These are phyloP conservation scores for Gynostemma pentaphyllum DNA, from an alignment of 306 rosid genomes.

Conservation along the genomic window DNA sequence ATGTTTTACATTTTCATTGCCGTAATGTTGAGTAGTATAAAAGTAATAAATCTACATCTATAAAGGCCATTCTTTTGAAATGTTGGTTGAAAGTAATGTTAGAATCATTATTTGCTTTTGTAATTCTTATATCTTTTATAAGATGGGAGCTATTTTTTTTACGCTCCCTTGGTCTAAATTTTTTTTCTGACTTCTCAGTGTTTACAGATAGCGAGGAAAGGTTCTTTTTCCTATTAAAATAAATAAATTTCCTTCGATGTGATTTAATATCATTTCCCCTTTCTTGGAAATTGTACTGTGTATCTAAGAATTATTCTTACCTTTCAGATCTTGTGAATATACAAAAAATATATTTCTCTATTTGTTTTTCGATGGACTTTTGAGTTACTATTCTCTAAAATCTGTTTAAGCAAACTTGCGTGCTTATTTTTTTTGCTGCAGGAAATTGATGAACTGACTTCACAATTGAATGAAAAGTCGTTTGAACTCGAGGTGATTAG, in stretches of 20 bases:
- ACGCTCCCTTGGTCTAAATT: too few relatives aligned
- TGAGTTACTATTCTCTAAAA: neutral
- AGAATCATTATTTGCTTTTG: too few relatives aligned
- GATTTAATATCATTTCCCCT: neutral
- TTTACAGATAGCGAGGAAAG: too few relatives aligned
- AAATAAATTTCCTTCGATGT: neutral
- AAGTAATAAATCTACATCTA: too few relatives aligned
- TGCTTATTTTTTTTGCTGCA: constrained; percentile 36
- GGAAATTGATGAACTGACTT: constrained; percentile 65
- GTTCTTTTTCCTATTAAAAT: too few relatives aligned
- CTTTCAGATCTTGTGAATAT: neutral
- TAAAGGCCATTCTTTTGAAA: too few relatives aligned
- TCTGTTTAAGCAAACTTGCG: neutral
- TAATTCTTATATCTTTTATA: too few relatives aligned
- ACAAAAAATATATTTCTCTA: neutral
- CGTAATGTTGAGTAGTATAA: neutral
- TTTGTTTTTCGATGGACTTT: too few relatives aligned
- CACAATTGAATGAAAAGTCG: constrained; percentile 79
- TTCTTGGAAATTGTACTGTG: neutral
- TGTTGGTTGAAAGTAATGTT: too few relatives aligned
- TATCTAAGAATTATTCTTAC: neutral
- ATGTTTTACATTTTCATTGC: neutral
- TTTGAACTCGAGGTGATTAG: constrained; percentile 86
- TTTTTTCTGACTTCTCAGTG: too few relatives aligned
- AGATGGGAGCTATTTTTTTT: too few relatives aligned